Base-by-base conservation (phyloP, 768 basidiomycete species). In the Lyophyllum semitale region DNA sequence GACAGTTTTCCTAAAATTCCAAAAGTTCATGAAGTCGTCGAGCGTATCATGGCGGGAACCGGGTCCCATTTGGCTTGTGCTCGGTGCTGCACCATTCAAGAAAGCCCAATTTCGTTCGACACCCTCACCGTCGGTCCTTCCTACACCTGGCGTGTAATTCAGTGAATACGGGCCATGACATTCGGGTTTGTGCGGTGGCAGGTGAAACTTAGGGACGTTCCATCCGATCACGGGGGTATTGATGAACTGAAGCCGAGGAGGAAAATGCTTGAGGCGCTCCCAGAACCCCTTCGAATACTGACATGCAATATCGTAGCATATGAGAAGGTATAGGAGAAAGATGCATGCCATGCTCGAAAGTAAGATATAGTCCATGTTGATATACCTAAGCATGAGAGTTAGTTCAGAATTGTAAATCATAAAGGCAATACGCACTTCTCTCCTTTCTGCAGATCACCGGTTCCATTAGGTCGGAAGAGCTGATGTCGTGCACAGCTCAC, bases 261-360 rank as follows among this genome's bases (percentile, higher is more conserved):
- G 59, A 25, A 55, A 63, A 4, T 51, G 45, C 17, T 48, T 11
- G 51, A 64, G 54, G 0, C 65, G 67, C 2, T 58, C 37, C 42
- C 42, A 48, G 40, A 71, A 45, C 8, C 64, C 59, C 17, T 60
- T 33, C 26, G 40, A 53, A 60, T 63, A 74, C 33, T 72, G 69
- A 54, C 73, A 74, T 8, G 55, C 63, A 26, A 74, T 72, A 54
- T 73, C 71, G 49, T 73, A 73, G 12, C 58, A 64, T 8, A 68
- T n/a, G n/a, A 66, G 37, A 5, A 65, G 29, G 8, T 30, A 20
- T 0, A 17, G 4, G 11, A 42, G 9, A 12, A 29, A 59, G n/a
- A 23, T n/a, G 30, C 29, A 12, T 12, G 26, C 8, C 6, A 25
- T 20, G 11, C 37, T 25, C 5, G 22, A n/a, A 3, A 41, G 9